Evolutionary conservation across 495 filamentous ascomycete genomes (phyloP), one percentile per base, ranked within the genome.

Genomic region (Penicillium desertorum): DNA sequence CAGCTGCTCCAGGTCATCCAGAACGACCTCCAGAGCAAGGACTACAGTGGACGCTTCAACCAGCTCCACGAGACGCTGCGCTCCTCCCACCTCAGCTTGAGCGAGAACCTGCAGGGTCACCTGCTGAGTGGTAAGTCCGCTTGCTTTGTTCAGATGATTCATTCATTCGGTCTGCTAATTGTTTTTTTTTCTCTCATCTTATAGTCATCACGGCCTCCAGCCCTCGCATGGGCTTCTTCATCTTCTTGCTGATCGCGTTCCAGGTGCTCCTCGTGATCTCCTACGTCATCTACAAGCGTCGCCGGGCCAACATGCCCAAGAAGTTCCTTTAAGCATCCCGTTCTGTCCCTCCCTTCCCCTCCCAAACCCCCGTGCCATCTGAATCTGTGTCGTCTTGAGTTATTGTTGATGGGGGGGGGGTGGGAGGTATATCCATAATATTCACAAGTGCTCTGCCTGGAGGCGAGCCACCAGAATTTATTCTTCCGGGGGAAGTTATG

Each of bases 281-380:
- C 17, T 98, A 92, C 71, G 65, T 92, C 20, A 66, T 86, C 45
- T 96, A 98, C 74, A 96, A 96, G 80, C 79, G 86, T 58, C 83
- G 86, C 61, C 86, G 88, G 73, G 77, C 80, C 12, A 83, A 81
- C 58, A 80, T 82, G 66, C 90, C 92, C 32, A 97, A 97, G 85
- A 98, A 98, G 71, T 98, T 91, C 72, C 74, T 98, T 62, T 98
- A 79, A 69, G 59, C 25, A 6, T 9, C 11, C n/a, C 27, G n/a
- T 17, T 25, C 17, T 34, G 19, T 32, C 30, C 39, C 39, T 22
- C 10, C 51, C 9, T 32, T 43, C 2, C 45, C 29, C 32, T 29
- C 37, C 30, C 32, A 25, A 25, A 5, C 32, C 32, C 22, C 17
- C 16, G 22, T 39, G 36, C 43, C 5, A 34, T 43, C 19, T 51